Base-by-base conservation (phyloP, 768 basidiomycete species). In the Amylocystis lapponica region DNA sequence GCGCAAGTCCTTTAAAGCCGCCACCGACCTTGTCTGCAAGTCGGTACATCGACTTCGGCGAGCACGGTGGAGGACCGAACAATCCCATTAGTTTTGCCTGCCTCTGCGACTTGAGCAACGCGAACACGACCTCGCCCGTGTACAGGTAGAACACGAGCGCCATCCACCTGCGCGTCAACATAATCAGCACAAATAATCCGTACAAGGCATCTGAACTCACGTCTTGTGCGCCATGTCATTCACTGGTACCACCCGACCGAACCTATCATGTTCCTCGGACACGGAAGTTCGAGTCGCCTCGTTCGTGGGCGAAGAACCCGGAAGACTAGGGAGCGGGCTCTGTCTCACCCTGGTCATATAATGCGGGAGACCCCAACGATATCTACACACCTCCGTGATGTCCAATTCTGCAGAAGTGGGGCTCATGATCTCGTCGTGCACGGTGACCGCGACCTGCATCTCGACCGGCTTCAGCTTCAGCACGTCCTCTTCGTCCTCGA, bases 401-500 rank as follows among this genome's bases (percentile, higher is more conserved):
- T n/a, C n/a, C n/a, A n/a, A n/a, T n/a, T n/a, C n/a, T n/a, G n/a
- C n/a, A n/a, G n/a, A 6, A 36, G 8, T 17, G 7, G 14, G 35
- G 23, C 8, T 7, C 11, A 36, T 5, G 35, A 20, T 4, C 13
- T 37, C 16, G 16, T 23, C 13, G n/a, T n/a, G n/a, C n/a, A n/a
- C 16, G 27, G 17, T 23, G 30, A 34, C 41, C 41, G n/a, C 20
- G 8, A 9, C 22, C 31, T n/a, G n/a, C n/a, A n/a, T n/a, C n/a
- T n/a, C n/a, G n/a, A n/a, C n/a, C n/a, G 10, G 20, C 22, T 42
- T 23, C n/a, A n/a, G n/a, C n/a, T n/a, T n/a, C n/a, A 8, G 5
- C 10, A 30, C 46, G 10, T 39, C 40, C 39, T 27, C 51, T 17
- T 42, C 43, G n/a, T 57, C 56, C 12, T 52, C 53, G 21, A 57